phyloP scores from a whole-genome alignment of 805 yeast species.

The Clavispora santaluciae region DNA sequence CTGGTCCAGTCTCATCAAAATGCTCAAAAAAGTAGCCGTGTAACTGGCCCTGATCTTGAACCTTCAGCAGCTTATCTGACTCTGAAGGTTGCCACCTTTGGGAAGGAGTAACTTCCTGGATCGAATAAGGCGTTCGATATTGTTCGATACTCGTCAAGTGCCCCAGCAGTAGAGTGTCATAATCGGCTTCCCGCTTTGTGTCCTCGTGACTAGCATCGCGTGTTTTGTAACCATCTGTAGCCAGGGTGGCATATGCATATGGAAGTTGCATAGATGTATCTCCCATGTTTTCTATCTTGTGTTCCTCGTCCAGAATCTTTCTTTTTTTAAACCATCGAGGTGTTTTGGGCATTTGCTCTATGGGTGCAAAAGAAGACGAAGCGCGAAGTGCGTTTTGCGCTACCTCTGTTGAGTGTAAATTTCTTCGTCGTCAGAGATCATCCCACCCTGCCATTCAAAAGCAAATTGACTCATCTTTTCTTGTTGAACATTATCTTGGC shows the following conservation, averaged over 20 bases:
- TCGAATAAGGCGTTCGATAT: too few species aligned
- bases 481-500: neutral
- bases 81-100: too few species aligned
- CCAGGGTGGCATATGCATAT: too few species aligned
- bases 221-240: too few species aligned
- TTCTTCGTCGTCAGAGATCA: constrained; percentile 4
- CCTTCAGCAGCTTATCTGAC: neutral
- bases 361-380: constrained; percentile 1
- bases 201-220: neutral
- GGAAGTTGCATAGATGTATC: too few species aligned
- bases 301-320: constrained; percentile 5
- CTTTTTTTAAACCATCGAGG: constrained; percentile 1
- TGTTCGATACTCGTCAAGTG: too few species aligned
- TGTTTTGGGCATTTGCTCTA: neutral
- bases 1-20: neutral
- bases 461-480: neutral
- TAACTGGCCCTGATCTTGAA: neutral
- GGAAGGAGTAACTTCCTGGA: too few species aligned
- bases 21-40: neutral
- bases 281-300: neutral
- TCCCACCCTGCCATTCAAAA: neutral
- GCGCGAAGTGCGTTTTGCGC: neutral
- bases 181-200: neutral
- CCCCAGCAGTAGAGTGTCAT: neutral
- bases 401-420: neutral